phyloP scores from a whole-genome alignment of 805 yeast genomes.

The Candida boleticola region DNA sequence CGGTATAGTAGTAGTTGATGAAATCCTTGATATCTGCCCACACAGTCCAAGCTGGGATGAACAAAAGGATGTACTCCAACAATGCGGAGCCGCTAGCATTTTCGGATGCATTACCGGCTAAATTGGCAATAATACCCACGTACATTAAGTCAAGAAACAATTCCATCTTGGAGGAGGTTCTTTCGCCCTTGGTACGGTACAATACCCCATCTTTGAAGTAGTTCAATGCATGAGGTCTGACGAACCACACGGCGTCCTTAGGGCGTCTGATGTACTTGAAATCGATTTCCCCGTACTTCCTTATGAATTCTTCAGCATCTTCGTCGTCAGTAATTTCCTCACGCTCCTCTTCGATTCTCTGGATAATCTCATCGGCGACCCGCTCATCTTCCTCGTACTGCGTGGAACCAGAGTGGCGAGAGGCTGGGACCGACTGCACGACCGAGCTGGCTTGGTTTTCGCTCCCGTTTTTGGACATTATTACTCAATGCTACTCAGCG shows the following conservation, averaged over 20 bases:
- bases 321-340: conserved; percentile 23
- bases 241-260: conserved; percentile 35
- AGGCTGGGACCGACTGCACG: no score
- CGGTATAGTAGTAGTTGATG: conserved; percentile 61
- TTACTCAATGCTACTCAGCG: no score
- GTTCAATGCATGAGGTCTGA: conserved; percentile 57
- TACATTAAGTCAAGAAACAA: conserved; percentile 61
- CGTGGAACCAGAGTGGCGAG: no score
- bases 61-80: conserved; percentile 47
- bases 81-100: conserved; percentile 48
- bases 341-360: conserved; percentile 2
- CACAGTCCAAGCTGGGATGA: conserved; percentile 59
- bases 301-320: conserved; percentile 42
- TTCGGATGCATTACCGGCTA: conserved; percentile 53
- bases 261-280: conserved; percentile 48
- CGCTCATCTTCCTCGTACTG: not conserved
- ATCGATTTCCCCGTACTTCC: conserved; percentile 48
- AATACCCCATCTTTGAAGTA: conserved; percentile 57
- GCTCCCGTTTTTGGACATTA: no score
- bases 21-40: conserved; percentile 67
- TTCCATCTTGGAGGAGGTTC: conserved; percentile 52
- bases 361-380: not conserved
- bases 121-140: conserved; percentile 61
- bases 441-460: no score
- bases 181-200: conserved; percentile 53